Evolutionary conservation across 2,329 filamentous ascomycete species (phyloP), one percentile per base, ranked within the genome.

Genomic region (Cordyceps tenuipes): DNA sequence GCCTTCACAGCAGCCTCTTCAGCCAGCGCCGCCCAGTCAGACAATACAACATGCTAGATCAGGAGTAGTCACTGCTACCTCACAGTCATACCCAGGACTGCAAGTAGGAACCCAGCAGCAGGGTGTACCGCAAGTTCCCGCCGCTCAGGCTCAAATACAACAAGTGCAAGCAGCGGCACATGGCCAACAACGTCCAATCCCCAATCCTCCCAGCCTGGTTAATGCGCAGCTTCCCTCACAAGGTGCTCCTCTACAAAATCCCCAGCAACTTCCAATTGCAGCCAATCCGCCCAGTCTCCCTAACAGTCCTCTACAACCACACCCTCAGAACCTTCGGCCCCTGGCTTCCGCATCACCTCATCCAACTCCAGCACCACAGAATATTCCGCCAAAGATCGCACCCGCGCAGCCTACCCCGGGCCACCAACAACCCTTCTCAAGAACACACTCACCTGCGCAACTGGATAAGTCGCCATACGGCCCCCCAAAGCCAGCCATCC

Each of bases 71-170:
- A 65, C 66, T 23, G 68, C 68, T 7, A 62, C 66, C 41, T 61
- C 75, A 19, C 76, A 76, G 59, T 73, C 75, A 12, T 75, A 76
- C 62, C 73, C 75, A 59, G 73, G 73, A 47, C 68, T 68, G 3
- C 67, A 68, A 12, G 29, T 66, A 21, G 59, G 65, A 48, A 68
- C 67, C 23, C 62, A 66, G 8, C 67, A 68, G 6, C 61, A 66
- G 21, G 59, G 67, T 39, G 65, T 68, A 12, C 70, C 23, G 64
- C 67, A 53, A 66, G 62, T 15, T 62, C 67, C 62, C 12, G 50
- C 55, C 6, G 49, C 50, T 43, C 62, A 55, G 23, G 21, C 46
- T 36, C 65, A 63, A n/a, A 49, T 62, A 19, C 62, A 61, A 5
- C 64, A 63, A 26, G 63, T 61, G 21, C 60, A 63, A 26, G 57